These are phyloP conservation scores for Gloeopeniophorella convolvens DNA, from an alignment of 768 basidiomycete species.

Conservation along the genomic window DNA sequence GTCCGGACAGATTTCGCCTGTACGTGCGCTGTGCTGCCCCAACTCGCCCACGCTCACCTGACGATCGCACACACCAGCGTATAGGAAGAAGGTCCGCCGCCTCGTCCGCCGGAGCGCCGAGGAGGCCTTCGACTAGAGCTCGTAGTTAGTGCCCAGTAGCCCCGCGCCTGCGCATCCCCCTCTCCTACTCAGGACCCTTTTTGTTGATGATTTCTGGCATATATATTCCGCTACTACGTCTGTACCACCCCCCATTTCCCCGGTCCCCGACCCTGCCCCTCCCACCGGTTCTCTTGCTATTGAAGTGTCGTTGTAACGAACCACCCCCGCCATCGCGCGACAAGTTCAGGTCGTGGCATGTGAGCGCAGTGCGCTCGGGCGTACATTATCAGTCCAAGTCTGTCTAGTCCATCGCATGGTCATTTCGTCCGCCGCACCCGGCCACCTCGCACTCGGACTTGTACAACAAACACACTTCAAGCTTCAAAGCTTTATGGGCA, in stretches of 20 bases:
- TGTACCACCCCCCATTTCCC: slow-evolving; percentile 5
- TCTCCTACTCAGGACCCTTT: too few species aligned
- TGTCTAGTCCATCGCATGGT: too few species aligned
- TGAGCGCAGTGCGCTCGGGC: not conserved
- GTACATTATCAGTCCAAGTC: not conserved
- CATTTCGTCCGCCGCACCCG: too few species aligned
- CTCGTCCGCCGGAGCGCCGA: slow-evolving; percentile 85
- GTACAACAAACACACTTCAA: too few species aligned
- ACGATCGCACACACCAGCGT: slow-evolving; percentile 43
- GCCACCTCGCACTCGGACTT: too few species aligned
- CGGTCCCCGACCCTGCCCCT: too few species aligned
- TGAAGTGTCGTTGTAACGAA: not conserved
- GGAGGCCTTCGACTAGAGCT: slow-evolving; percentile 82
- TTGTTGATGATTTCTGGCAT: slow-evolving; percentile 8
- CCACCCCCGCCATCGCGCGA: not conserved
- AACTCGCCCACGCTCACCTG: slow-evolving; percentile 4
- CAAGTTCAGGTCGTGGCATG: not conserved
- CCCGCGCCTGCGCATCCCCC: not conserved
- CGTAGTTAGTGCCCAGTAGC: slow-evolving; percentile 26
- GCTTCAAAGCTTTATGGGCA: not conserved
- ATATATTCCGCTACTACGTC: slow-evolving; percentile 2
- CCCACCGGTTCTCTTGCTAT: slow-evolving; percentile 6
- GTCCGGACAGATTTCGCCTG: slow-evolving; percentile 58
- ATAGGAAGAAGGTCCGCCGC: slow-evolving; percentile 94
- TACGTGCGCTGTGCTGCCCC: slow-evolving; percentile 28